Percentiles rank a stretch among this genome's conserved stretches.
These are phyloP conservation scores for Cardamine resedifolia DNA, from an alignment of 345 rosid genomes.

Conservation along the genomic window DNA sequence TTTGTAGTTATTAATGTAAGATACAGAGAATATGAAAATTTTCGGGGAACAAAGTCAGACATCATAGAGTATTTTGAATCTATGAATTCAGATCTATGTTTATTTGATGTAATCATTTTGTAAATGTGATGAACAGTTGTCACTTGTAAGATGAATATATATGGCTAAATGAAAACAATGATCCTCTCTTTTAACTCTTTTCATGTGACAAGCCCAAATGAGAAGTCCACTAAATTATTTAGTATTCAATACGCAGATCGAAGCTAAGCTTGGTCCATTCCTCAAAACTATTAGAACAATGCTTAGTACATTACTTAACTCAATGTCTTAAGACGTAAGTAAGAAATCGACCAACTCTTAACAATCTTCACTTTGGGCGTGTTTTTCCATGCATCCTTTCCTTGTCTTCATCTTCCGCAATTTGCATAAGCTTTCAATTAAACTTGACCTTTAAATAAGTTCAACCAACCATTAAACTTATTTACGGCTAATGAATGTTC, in stretches of 20 bases:
- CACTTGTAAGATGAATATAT: neutral
- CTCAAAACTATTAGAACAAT: neutral
- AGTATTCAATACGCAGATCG: neutral
- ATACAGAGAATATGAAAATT: neutral
- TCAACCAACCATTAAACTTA: neutral
- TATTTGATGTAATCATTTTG: constrained; percentile 7
- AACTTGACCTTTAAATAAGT: neutral
- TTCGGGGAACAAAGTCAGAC: neutral
- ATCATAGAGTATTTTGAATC: neutral
- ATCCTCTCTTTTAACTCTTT: neutral
- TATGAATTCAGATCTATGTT: neutral
- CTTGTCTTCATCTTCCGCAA: neutral
- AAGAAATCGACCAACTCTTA: neutral
- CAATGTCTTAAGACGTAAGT: neutral
- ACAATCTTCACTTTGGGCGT: neutral
- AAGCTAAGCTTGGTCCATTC: neutral
- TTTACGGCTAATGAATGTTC: neutral
- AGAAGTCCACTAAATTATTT: neutral
- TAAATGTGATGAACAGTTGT: constrained; percentile 7
- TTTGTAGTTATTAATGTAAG: constrained; percentile 7
- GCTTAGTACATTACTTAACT: neutral
- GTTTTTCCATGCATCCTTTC: neutral
- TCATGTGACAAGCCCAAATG: neutral
- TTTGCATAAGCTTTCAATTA: neutral
- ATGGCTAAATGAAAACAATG: neutral